Base-by-base conservation (phyloP, 257 asterid species). In the Oldenlandia corymbosa region DNA sequence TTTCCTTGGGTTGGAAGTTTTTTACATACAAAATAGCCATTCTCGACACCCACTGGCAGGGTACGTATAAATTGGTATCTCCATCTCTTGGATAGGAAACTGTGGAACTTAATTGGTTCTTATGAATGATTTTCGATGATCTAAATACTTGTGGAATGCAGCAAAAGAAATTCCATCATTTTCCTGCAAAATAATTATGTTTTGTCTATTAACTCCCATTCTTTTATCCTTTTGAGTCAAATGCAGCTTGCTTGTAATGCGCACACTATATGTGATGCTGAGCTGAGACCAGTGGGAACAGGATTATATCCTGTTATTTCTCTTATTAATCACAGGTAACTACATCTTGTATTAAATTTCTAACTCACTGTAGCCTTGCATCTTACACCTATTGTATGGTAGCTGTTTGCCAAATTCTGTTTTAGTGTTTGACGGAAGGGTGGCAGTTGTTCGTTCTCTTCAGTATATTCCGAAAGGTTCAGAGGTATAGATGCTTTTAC, bases 191-290 rank as follows among this genome's bases (percentile, higher is more conserved):
- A 45, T 23, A 42, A 43, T 26, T 49, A 24, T 28, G 18, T 26
- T 28, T 7, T 60, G 14, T 30, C 8, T 18, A 42, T 47, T 36
- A 61, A 43, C 14, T 61, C 17, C 32, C 17, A 28, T 41, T 23
- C 30, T 32, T 58, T 26, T 37, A 45, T 45, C 11, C 48, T 3
- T 43, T 53, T 65, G 36, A 34, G 32, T 57, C 34, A 66, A 54
- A 5, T 72, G 78, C 84, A 93, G 99, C 77, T 93, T 73, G 92
- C 99, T 32, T 93, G 99, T 90, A 93, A 93, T 81, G 99, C 99
- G 26, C 99, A 93, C 81, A 82, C 95, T 48, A 84, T 93, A 64
- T 90, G 96, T 80, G 97, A 93, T 34, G 69, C 85, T 69, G 99
- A 90, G 79, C 77, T 93, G 79, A 85, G 86, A 76, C 95, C 99